These are phyloP conservation scores for Triticum timopheevii DNA, from an alignment of 176 grass and related monocot species.

Conservation along the genomic window DNA sequence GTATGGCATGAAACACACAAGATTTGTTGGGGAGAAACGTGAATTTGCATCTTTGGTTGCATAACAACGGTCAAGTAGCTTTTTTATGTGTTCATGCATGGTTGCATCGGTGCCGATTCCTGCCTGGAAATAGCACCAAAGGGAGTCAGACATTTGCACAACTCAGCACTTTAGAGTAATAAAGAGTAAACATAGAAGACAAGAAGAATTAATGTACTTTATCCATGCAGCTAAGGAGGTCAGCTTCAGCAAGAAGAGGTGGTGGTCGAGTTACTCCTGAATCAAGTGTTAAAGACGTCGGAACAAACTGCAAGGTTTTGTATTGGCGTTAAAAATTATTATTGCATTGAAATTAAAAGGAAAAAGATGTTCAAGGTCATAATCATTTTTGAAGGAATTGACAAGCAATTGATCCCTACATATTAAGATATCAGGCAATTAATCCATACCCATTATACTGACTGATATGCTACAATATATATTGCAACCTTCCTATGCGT, in stretches of 20 bases:
- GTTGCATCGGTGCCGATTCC: constrained; percentile 99
- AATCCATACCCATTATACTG: background rate
- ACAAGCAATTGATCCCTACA: background rate
- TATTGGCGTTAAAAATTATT: constrained; percentile 10
- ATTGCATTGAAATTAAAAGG: constrained; percentile 1
- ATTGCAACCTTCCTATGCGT: constrained; percentile 13
- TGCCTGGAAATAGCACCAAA: constrained; percentile 62
- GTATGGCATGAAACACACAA: constrained; percentile 54
- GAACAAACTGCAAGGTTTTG: constrained; percentile 76
- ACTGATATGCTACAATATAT: background rate
- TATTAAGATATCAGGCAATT: constrained; percentile 6
- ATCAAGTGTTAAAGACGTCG: constrained; percentile 88
- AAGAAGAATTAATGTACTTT: constrained; percentile 55
- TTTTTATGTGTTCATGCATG: constrained; percentile 99
- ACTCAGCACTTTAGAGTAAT: constrained; percentile 7
- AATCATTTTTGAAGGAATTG: constrained; percentile 9
- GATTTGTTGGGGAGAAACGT: constrained; percentile 92
- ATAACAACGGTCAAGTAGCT: constrained; percentile 92
- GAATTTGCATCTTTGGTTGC: constrained; percentile 88
- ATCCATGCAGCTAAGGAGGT: constrained; percentile 97
- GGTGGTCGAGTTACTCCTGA: constrained; percentile 88
- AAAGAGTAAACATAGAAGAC: constrained; percentile 20
- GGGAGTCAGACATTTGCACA: constrained; percentile 19
- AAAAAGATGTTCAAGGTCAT: background rate
- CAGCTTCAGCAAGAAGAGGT: constrained; percentile 95